Base-by-base conservation (phyloP, 2,329 filamentous ascomycete species). In the Cercospora zeina region DNA sequence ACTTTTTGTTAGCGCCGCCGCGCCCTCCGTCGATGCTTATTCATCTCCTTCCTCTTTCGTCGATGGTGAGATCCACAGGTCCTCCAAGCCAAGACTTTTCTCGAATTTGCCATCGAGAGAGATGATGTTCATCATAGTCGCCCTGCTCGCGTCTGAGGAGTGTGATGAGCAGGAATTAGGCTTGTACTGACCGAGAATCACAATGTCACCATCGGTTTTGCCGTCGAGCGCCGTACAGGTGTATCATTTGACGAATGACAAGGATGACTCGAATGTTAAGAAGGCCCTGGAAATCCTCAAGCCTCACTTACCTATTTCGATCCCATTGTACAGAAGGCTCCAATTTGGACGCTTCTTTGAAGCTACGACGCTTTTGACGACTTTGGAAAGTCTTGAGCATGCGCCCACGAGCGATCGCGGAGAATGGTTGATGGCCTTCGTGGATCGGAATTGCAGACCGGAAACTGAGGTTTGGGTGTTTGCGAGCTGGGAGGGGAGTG, bases 391-490 rank as follows among this genome's bases (percentile, higher is more conserved):
- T 47, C 49, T 58, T 14, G 59, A 53, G 7, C 3, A 30, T 19
- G 24, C n/a, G 21, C n/a, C 19, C n/a, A 7, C 19, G 51, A 19
- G 13, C 54, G 30, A 42, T 56, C 13, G 56, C 2, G 39, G 31
- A 11, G 39, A 30, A 7, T 77, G 75, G 69, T 86, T 89, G 70
- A 80, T 82, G 0, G 84, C 83, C 0, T 89, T 86, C 69, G 71
- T 88, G 5, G 87, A 90, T 72, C 78, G 87, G 19, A 82, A 82
- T 3, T 79, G 79, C 58, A 79, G 81, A 0, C 85, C 84, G 0
- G 87, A 89, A 70, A 89, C 88, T 0, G 83, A 89, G 64, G 76
- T 85, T 31, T 89, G 84, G 82, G 69, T 89, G 1, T 89, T 87
- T 72, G 75, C 66, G 24, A 63, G 59, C 58, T 67, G 75, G 76